Evolutionary conservation across 1,284 basidiomycete genomes (phyloP).

Genomic region (Wallemia mellicola): DNA sequence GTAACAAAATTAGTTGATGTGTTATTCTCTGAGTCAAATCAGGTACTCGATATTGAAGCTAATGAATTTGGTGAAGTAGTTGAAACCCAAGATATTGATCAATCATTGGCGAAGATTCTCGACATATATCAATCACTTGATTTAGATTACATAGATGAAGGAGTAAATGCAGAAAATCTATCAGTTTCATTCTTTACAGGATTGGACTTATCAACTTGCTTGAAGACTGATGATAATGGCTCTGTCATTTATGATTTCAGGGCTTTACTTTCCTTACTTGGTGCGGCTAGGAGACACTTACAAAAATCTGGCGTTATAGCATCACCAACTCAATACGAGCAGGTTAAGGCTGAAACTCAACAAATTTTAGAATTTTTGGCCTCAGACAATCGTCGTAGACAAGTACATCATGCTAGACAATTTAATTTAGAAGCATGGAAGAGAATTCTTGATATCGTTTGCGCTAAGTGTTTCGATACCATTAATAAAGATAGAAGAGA

Average conservation of each 20-base stretch:
- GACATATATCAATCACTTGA: slow-evolving; percentile 59
- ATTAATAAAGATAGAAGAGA: slow-evolving; percentile 51
- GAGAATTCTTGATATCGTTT: slow-evolving; percentile 42
- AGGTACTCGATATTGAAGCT: slow-evolving; percentile 19
- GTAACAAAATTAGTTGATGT: slow-evolving; percentile 39
- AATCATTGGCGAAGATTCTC: slow-evolving; percentile 52
- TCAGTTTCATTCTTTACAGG: slow-evolving; percentile 36
- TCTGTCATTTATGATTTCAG: slow-evolving; percentile 53
- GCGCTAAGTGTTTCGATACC: slow-evolving; percentile 52
- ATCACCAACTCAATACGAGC: slow-evolving; percentile 30
- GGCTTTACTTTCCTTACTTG: slow-evolving; percentile 34
- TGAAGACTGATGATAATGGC: slow-evolving; percentile 35
- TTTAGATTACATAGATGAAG: slow-evolving; percentile 58
- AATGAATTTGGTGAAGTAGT: slow-evolving; percentile 23
- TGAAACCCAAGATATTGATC: slow-evolving; percentile 20
- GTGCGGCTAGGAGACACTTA: slow-evolving; percentile 27
- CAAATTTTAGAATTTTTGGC: slow-evolving; percentile 56
- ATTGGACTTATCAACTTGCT: slow-evolving; percentile 43
- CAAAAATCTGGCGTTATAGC: slow-evolving; percentile 36
- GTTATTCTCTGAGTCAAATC: slow-evolving; percentile 24
- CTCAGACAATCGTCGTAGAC: slow-evolving; percentile 55
- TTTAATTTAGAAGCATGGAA: slow-evolving; percentile 53
- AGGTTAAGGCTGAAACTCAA: slow-evolving; percentile 33
- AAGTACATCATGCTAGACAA: slow-evolving; percentile 38
- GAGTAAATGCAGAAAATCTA: slow-evolving; percentile 26